Evolutionary conservation across 1,139 yeast species (phyloP).

Genomic region (Geotrichum europaeum): DNA sequence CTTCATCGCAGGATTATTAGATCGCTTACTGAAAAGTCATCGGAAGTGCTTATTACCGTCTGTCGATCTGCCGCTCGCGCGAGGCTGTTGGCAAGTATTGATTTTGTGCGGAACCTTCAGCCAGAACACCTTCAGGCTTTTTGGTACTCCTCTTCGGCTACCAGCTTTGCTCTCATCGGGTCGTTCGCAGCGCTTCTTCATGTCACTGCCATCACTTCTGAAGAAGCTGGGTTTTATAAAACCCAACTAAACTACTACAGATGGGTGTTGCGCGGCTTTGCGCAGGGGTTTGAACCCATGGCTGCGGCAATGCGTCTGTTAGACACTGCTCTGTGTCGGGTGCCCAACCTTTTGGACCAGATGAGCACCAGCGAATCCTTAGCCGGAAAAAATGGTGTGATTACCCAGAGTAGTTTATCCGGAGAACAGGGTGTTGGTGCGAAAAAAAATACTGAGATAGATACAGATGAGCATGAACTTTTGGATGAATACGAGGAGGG

Average conservation of each 20-base stretch:
- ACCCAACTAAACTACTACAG: slow-evolving; percentile 69
- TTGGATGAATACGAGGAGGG: slow-evolving; percentile 11
- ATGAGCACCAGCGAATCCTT: background rate
- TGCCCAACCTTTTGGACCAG: slow-evolving; percentile 21
- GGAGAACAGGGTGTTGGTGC: background rate
- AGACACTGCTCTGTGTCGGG: slow-evolving; percentile 37
- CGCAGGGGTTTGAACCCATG: slow-evolving; percentile 71
- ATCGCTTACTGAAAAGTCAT: slow-evolving; percentile 36
- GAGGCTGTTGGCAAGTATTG: slow-evolving; percentile 71
- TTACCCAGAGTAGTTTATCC: background rate
- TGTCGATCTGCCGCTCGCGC: slow-evolving; percentile 83
- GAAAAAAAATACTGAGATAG: background rate
- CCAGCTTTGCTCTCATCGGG: slow-evolving; percentile 75
- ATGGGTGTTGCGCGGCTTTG: slow-evolving; percentile 64
- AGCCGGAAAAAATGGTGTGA: background rate
- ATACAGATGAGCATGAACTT: background rate
- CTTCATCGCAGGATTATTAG: slow-evolving; percentile 75
- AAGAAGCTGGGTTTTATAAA: slow-evolving; percentile 58
- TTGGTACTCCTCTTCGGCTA: slow-evolving; percentile 79
- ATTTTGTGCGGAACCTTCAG: slow-evolving; percentile 66
- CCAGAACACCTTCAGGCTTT: slow-evolving; percentile 80
- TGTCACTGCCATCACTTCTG: slow-evolving; percentile 35
- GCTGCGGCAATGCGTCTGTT: slow-evolving; percentile 61
- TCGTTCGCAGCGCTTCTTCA: slow-evolving; percentile 75
- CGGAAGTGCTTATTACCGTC: slow-evolving; percentile 54